Conservation (phyloP, 805 yeast genomes). For the Metschnikowia drakensbergensis region DNA sequence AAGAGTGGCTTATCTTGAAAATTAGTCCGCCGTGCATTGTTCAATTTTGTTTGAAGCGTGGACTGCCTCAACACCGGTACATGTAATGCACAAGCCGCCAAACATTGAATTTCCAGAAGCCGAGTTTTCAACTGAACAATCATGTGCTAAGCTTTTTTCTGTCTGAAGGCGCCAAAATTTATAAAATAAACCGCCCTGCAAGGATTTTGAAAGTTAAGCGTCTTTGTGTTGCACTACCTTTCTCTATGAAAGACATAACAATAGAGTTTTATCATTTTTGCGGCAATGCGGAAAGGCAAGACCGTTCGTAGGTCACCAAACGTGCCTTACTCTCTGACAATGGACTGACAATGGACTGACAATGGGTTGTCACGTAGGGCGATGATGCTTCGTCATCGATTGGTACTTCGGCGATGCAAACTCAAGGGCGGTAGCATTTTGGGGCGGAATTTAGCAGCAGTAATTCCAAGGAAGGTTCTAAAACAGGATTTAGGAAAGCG, state of each 20-base stretch:
- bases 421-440: neutral
- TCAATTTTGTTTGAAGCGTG: neutral
- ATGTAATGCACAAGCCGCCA: neutral
- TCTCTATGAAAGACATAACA: neutral
- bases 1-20: neutral
- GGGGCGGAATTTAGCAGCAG: neutral
- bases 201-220: neutral
- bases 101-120: neutral
- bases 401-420: neutral
- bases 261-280: neutral
- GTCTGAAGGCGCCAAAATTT: neutral
- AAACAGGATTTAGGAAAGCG: neutral
- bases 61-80: neutral
- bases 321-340: neutral
- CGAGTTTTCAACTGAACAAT: neutral
- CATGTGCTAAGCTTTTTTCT: neutral
- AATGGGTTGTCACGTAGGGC: neutral
- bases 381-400: neutral
- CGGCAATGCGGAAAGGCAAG: constrained; percentile 1
- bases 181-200: neutral
- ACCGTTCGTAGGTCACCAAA: neutral
- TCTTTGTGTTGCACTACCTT: neutral
- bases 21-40: constrained; percentile 2
- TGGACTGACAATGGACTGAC: neutral
- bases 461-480: neutral